Evolutionary conservation across 495 filamentous ascomycete species (phyloP).

Genomic region (Pseudomonodictys pantanalensis): DNA sequence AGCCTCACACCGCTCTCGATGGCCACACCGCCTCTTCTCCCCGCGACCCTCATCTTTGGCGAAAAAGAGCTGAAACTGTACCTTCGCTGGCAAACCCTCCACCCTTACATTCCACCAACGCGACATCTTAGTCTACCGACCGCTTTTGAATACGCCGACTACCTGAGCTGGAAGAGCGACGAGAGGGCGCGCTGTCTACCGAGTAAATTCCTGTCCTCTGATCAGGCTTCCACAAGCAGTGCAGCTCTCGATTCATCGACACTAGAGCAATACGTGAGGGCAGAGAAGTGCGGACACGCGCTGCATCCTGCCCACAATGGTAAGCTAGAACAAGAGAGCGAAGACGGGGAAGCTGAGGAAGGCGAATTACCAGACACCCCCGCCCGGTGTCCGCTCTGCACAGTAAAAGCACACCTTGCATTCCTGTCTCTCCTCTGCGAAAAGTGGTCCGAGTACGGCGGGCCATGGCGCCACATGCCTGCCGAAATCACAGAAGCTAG

Average conservation of each 20-base stretch:
- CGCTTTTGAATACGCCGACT: conserved; percentile 8
- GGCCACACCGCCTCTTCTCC: too few species aligned
- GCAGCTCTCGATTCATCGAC: background rate
- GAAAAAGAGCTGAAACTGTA: background rate
- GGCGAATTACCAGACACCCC: background rate
- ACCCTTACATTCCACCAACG: background rate
- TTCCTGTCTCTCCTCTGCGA: background rate
- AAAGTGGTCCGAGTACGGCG: background rate
- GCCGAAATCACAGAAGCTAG: background rate
- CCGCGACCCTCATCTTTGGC: background rate
- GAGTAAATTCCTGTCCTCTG: background rate
- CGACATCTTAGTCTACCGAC: background rate
- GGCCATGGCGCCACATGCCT: conserved; percentile 1
- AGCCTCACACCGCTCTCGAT: too few species aligned
- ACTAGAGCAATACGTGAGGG: background rate
- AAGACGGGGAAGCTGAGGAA: background rate
- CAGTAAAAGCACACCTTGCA: background rate
- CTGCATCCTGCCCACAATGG: conserved; percentile 8
- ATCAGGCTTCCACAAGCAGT: background rate
- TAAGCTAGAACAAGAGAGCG: background rate
- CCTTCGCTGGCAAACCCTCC: background rate
- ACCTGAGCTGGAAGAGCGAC: background rate
- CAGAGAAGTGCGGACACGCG: conserved; percentile 5
- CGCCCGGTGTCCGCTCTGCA: conserved; percentile 4
- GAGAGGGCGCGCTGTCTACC: background rate